phyloP scores from a whole-genome alignment of 352 stramenopile species.

The Pythium phragmiticola region DNA sequence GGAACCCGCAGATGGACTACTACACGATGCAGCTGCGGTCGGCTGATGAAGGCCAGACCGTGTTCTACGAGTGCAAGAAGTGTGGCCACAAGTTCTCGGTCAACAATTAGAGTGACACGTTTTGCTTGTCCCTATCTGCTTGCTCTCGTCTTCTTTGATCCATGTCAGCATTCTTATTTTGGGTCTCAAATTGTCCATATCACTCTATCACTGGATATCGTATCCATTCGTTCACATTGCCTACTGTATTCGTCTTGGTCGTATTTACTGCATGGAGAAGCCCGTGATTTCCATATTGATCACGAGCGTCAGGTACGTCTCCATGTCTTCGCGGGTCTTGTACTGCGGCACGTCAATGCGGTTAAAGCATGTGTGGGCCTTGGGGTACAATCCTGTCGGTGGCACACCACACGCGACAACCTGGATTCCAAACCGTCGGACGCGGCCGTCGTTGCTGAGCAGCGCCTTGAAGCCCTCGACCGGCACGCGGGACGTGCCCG shows the following conservation, averaged over 20 bases:
- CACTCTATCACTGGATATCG: not conserved
- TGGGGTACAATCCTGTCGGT: conserved; percentile 73
- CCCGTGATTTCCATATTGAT: conserved; percentile 98
- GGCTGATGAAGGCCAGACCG: conserved; percentile 99
- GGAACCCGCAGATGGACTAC: conserved; percentile 96
- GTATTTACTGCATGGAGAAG: conserved; percentile 94
- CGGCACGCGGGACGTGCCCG: conserved; percentile 87
- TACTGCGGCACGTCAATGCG: conserved; percentile 85
- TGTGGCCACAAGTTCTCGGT: conserved; percentile 92
- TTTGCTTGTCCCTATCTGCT: conserved; percentile 2
- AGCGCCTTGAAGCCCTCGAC: conserved; percentile 94
- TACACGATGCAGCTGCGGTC: conserved; percentile 99
- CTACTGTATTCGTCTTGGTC: not conserved
- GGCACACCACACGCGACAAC: conserved; percentile 82
- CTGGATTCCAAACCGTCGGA: conserved; percentile 97
- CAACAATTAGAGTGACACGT: conserved; percentile 65
- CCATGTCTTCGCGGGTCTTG: conserved; percentile 74
- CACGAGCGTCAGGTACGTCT: conserved; percentile 95
- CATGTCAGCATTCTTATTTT: not conserved
- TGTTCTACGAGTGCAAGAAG: conserved; percentile 99
- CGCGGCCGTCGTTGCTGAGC: conserved; percentile 72
- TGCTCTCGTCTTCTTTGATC: not conserved
- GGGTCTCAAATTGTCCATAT: not conserved
- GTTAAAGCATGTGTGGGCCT: conserved; percentile 89
- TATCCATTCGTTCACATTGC: not conserved